Base-by-base conservation (phyloP, 805 yeast species). In the Wickerhamomyces chambardii region DNA sequence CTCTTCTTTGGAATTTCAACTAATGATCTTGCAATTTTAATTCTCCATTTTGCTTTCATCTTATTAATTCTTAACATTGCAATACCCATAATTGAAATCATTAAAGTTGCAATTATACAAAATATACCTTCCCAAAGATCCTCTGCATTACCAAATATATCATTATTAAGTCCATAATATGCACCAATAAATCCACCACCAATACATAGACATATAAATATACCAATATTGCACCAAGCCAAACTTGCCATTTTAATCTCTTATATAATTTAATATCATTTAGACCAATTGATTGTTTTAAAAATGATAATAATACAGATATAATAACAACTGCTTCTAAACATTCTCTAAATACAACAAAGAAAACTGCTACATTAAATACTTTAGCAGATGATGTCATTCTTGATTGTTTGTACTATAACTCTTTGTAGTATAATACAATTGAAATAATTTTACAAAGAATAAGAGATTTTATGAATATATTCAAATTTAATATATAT, bases 71-170 rank as follows among this genome's bases (percentile, higher is more conserved):
- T 77, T 54, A 90, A 73, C 95, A 90, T 84, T 38, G 97, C 95
- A 52, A 90, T 73, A 58, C 98, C 97, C 97, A 90, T 89, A 49
- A 82, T 49, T 10, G 96, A 75, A 54, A 90, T 90, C 75, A 90
- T 75, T 32, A 84, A 64, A 0, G 95, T 75, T 3, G 97, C 98
- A 58, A 90, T 78, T 46, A 90, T 64, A 62, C 94, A 84, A 57
- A 90, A 87, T 38, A 85, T 68, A 66, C 97, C 97, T 71, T 90
- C 98, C 97, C 97, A 90, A 38, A 90, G 59, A 58, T 90, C 97
- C 59, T 90, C 98, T 15, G 95, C 77, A 11, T 58, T 55, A 34
- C 90, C 69, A 84, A 95, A 90, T 44, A 90, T 73, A 71, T 90
- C 94, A 36, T 73, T 73, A 44, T 81, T 78, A 34, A 83, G 68